These are phyloP conservation scores for Aspergillus sp. DNA, from an alignment of 2,329 filamentous ascomycete species.

Conservation along the genomic window DNA sequence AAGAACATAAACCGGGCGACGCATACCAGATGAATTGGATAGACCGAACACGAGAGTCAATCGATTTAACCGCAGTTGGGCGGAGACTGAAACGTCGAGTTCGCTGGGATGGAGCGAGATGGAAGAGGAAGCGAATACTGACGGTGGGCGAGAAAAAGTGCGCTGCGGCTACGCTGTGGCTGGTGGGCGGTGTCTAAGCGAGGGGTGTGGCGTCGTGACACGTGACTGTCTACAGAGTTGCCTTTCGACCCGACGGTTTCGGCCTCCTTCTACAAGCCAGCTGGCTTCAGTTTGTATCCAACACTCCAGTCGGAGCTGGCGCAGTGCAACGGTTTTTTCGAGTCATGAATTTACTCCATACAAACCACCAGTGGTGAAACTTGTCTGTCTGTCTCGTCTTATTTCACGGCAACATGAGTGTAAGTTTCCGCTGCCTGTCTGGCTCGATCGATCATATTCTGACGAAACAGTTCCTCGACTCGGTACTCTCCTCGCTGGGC, in stretches of 20 bases:
- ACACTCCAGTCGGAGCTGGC: no score
- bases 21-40: conserved; percentile 21
- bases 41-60: conserved; percentile 59
- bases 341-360: conserved; percentile 33
- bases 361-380: conserved; percentile 32
- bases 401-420: conserved; percentile 25
- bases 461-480: conserved; percentile 39
- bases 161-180: conserved; percentile 28
- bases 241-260: no score
- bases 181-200: conserved; percentile 28
- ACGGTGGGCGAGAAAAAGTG: conserved; percentile 27
- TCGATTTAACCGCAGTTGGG: conserved; percentile 98
- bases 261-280: neutral
- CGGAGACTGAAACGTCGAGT: conserved; percentile 99
- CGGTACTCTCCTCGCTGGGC: conserved; percentile 43
- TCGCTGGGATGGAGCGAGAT: conserved; percentile 40
- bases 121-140: conserved; percentile 19
- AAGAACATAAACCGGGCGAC: no score
- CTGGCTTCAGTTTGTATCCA: no score
- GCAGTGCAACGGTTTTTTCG: no score
- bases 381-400: conserved; percentile 1
- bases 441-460: conserved; percentile 8
- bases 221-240: conserved; percentile 15
- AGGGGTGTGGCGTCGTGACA: conserved; percentile 26
- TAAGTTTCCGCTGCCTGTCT: conserved; percentile 15